phyloP scores from a whole-genome alignment of 1,139 yeast species.

The Sugiyamaella paludigena region DNA sequence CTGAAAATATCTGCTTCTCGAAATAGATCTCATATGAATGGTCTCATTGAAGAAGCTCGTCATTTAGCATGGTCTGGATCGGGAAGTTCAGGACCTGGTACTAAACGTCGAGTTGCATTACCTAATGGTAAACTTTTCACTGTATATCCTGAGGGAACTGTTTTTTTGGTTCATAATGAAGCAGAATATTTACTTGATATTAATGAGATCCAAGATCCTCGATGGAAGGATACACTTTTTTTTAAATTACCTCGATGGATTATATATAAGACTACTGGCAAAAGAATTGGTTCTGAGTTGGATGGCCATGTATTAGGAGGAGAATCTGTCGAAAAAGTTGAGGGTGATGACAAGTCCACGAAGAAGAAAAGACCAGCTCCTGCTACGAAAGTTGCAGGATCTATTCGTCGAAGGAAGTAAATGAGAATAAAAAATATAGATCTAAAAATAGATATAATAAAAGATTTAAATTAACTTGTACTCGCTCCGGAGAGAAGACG shows the following conservation, averaged over 20 bases:
- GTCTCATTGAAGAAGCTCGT: slow-evolving; percentile 33
- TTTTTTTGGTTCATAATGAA: slow-evolving; percentile 57
- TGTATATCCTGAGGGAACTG: slow-evolving; percentile 68
- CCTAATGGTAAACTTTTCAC: slow-evolving; percentile 57
- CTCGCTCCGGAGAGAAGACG: too few relatives aligned
- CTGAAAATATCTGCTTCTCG: slow-evolving; percentile 57
- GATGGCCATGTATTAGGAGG: slow-evolving; percentile 12
- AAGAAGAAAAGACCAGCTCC: slow-evolving; percentile 26
- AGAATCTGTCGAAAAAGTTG: not conserved
- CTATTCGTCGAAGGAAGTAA: too few relatives aligned
- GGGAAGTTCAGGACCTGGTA: slow-evolving; percentile 13
- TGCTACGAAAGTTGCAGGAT: slow-evolving; percentile 28
- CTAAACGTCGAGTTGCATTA: slow-evolving; percentile 38
- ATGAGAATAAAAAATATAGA: too few relatives aligned
- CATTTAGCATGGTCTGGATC: slow-evolving; percentile 49
- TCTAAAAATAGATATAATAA: too few relatives aligned
- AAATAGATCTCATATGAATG: slow-evolving; percentile 54
- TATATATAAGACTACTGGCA: slow-evolving; percentile 23
- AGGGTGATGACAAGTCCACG: slow-evolving; percentile 11
- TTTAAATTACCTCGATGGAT: slow-evolving; percentile 39
- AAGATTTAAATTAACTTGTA: too few relatives aligned
- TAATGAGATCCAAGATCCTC: slow-evolving; percentile 43
- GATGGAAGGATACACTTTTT: slow-evolving; percentile 56
- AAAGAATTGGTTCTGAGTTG: slow-evolving; percentile 6
- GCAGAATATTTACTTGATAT: slow-evolving; percentile 40